Percentiles rank a stretch among this genome's conserved stretches.
Conservation (phyloP, 345 rosid genomes). For the Lumnitzera racemosa region DNA sequence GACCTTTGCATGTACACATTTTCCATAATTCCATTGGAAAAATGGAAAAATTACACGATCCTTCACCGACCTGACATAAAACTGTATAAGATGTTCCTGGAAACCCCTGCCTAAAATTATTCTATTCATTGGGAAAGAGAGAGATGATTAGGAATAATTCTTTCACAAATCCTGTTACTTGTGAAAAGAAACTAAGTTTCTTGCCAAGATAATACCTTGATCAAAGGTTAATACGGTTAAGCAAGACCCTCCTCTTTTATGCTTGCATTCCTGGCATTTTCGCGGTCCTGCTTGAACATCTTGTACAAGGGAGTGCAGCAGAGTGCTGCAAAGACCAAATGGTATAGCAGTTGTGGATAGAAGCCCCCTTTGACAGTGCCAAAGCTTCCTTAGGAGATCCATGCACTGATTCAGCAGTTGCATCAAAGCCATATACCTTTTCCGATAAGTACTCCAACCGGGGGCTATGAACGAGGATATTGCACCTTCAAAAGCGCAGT, state of each 20-base stretch:
- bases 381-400: conserved; percentile 53
- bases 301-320: conserved; percentile 77
- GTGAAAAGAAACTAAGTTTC: too few species aligned
- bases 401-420: conserved; percentile 31
- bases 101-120: too few species aligned
- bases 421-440: conserved; percentile 66
- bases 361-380: conserved; percentile 79
- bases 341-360: conserved; percentile 90
- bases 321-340: conserved; percentile 72
- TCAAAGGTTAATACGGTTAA: too few species aligned
- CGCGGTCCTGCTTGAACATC: conserved; percentile 58
- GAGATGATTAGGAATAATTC: too few species aligned
- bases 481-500: conserved; percentile 85
- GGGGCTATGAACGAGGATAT: conserved; percentile 96
- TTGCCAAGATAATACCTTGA: too few species aligned
- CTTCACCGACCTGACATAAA: too few species aligned
- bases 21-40: too few species aligned
- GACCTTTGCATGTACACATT: too few species aligned
- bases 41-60: too few species aligned
- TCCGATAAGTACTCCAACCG: conserved; percentile 89
- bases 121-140: too few species aligned
- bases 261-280: conserved; percentile 38
- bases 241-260: conserved; percentile 30
- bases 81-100: too few species aligned
- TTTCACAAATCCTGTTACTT: too few species aligned